phyloP scores from a whole-genome alignment of 495 filamentous ascomycete species.

The Penicillium cataractarum region DNA sequence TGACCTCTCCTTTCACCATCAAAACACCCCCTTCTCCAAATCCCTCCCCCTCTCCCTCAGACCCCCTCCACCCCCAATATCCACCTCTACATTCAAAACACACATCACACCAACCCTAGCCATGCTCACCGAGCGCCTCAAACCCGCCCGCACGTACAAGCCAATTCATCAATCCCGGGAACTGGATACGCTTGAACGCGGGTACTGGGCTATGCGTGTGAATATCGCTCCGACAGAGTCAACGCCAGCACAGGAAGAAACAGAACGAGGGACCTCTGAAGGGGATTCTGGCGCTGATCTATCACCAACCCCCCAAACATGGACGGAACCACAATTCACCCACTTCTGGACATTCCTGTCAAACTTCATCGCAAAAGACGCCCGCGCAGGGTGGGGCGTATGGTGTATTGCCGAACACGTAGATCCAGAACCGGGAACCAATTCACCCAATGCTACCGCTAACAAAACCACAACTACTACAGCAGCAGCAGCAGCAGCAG shows the following conservation, averaged over 20 bases:
- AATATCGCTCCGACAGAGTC: constrained; percentile 15
- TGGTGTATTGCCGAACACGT: constrained; percentile 48
- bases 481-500: too few species aligned
- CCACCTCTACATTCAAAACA: constrained; percentile 42
- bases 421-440: background rate
- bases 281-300: background rate
- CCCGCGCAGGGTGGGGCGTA: constrained; percentile 69
- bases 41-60: constrained; percentile 44
- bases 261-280: background rate
- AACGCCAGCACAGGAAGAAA: background rate
- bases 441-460: background rate
- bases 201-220: constrained; percentile 67
- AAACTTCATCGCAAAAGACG: constrained; percentile 57
- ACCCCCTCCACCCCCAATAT: constrained; percentile 49
- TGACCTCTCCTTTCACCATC: background rate
- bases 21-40: background rate
- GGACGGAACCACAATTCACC: constrained; percentile 26
- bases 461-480: background rate
- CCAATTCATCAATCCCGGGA: constrained; percentile 53
- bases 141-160: constrained; percentile 52
- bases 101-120: constrained; percentile 60
- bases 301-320: background rate
- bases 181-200: constrained; percentile 62
- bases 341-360: constrained; percentile 65
- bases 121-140: constrained; percentile 55